These are phyloP conservation scores for Carex arenaria DNA, from an alignment of 202 grass and related monocot species.

Conservation along the genomic window DNA sequence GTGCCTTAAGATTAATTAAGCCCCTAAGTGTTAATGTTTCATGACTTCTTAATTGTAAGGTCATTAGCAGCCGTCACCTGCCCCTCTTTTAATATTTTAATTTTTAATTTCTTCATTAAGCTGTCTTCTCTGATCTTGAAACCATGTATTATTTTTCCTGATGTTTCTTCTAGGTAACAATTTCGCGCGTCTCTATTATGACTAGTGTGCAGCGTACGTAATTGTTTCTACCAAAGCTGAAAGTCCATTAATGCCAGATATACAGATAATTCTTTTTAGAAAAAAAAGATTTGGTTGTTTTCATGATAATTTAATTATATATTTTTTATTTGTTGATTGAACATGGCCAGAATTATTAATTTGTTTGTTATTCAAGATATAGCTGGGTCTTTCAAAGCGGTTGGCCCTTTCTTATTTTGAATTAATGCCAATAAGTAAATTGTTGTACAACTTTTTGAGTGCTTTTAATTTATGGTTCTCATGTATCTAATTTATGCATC, in stretches of 20 bases:
- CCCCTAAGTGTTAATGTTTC: background rate
- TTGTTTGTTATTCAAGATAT: background rate
- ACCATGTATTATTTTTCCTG: background rate
- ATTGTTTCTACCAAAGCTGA: background rate
- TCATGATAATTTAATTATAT: background rate
- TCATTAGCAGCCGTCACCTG: background rate
- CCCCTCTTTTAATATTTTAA: background rate
- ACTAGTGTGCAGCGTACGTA: background rate
- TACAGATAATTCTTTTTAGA: background rate
- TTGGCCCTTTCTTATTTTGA: background rate
- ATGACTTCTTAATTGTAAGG: background rate
- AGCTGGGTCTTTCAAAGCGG: background rate
- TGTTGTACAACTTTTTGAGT: background rate
- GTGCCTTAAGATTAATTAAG: background rate
- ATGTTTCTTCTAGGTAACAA: conserved; percentile 10
- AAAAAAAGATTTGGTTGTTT: too few species aligned
- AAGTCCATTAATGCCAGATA: background rate
- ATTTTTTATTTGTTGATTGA: background rate
- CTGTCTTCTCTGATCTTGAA: background rate
- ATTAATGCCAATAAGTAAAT: background rate
- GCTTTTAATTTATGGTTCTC: background rate
- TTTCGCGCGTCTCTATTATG: background rate
- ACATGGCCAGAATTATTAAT: background rate
- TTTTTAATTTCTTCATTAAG: background rate
- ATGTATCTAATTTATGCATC: background rate